Conservation (phyloP, 169 alveolate genomes). For the Toxoplasma gondii region DNA sequence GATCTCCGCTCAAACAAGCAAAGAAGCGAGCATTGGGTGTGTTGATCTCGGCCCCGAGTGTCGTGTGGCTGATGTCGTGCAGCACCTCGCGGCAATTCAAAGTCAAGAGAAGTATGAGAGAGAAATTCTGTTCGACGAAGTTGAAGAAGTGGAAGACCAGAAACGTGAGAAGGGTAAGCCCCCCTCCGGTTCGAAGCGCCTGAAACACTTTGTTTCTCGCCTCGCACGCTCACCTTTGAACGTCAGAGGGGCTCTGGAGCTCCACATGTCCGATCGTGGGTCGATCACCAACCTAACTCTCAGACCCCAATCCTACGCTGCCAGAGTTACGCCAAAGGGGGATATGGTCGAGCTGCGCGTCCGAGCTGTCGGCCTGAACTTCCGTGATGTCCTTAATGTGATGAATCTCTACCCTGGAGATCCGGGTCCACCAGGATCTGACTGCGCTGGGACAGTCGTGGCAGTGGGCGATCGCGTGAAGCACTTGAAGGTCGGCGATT, state of each 20-base stretch:
- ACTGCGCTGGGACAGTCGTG: slow-evolving; percentile 76
- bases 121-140: slow-evolving; percentile 38
- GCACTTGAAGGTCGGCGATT: slow-evolving; percentile 61
- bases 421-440: slow-evolving; percentile 84
- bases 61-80: slow-evolving; percentile 17
- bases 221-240: slow-evolving; percentile 46
- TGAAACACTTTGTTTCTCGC: slow-evolving; percentile 38
- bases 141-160: not conserved
- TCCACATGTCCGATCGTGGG: slow-evolving; percentile 67
- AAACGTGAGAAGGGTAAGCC: not conserved
- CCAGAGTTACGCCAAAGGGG: slow-evolving; percentile 57
- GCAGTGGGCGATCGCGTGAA: slow-evolving; percentile 72
- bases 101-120: slow-evolving; percentile 41
- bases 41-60: slow-evolving; percentile 56
- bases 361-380: slow-evolving; percentile 82
- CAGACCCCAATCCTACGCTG: slow-evolving; percentile 64
- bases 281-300: slow-evolving; percentile 67
- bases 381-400: slow-evolving; percentile 82
- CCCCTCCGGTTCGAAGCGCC: not conserved
- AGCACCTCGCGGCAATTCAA: slow-evolving; percentile 53
- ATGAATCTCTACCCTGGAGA: slow-evolving; percentile 84
- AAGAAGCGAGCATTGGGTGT: slow-evolving; percentile 56
- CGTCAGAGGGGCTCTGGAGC: slow-evolving; percentile 64
- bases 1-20: slow-evolving; percentile 49
- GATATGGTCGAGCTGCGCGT: slow-evolving; percentile 75